Evolutionary conservation across 495 filamentous ascomycete genomes (phyloP).

Genomic region (Sordaria brevicollis): DNA sequence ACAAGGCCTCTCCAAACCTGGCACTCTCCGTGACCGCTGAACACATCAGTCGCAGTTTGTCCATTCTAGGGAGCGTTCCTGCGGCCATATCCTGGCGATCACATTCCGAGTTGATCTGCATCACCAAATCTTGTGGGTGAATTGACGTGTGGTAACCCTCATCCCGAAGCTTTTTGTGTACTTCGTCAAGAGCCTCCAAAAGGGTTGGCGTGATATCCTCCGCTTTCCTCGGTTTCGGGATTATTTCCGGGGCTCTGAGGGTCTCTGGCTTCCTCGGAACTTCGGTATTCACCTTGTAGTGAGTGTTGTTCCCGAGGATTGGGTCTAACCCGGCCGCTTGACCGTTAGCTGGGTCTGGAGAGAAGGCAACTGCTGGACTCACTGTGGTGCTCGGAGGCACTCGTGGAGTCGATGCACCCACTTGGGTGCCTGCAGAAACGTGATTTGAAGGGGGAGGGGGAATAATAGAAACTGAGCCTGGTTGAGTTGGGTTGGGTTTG

Average conservation of each 20-base stretch:
- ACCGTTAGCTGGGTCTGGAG: background rate
- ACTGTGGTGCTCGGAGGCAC: background rate
- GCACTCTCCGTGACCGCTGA: background rate
- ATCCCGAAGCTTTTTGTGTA: background rate
- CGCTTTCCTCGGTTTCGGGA: background rate
- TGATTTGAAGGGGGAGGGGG: background rate
- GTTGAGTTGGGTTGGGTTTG: background rate
- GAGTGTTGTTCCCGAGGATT: background rate
- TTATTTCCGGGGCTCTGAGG: background rate
- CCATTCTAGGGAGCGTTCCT: slow-evolving; percentile 7
- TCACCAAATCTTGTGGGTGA: background rate
- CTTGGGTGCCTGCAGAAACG: background rate
- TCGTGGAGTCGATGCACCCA: background rate
- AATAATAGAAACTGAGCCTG: background rate
- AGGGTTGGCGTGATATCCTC: background rate
- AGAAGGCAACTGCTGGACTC: background rate
- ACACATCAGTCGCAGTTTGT: slow-evolving; percentile 7
- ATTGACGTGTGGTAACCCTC: background rate
- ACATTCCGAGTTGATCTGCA: background rate
- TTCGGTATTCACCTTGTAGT: background rate
- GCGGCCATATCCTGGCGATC: background rate
- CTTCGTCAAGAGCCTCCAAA: background rate
- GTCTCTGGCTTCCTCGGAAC: background rate
- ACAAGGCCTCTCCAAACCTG: slow-evolving; percentile 16
- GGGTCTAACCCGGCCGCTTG: background rate